Conservation (phyloP, 208 protist species). For the Perkinsela sp. region DNA sequence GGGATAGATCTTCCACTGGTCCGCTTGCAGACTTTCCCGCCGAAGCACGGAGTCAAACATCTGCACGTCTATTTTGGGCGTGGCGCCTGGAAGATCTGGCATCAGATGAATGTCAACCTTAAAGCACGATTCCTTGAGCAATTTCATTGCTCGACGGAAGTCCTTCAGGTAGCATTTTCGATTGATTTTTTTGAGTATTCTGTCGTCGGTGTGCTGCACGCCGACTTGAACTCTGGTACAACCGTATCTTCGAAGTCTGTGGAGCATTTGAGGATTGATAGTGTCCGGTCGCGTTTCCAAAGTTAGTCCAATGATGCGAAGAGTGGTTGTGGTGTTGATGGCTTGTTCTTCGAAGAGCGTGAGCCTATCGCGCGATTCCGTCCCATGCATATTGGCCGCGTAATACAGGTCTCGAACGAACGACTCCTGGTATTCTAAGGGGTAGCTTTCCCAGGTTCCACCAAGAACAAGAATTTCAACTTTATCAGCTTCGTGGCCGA, state of each 20-base stretch:
- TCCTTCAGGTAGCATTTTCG: slow-evolving; percentile 76
- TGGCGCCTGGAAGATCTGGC: slow-evolving; percentile 89
- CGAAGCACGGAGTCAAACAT: slow-evolving; percentile 80
- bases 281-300: slow-evolving; percentile 95
- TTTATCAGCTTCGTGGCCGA: slow-evolving; percentile 66
- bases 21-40: slow-evolving; percentile 75
- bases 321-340: slow-evolving; percentile 61
- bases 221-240: slow-evolving; percentile 95
- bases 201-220: slow-evolving; percentile 89
- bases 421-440: slow-evolving; percentile 57
- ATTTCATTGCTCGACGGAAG: slow-evolving; percentile 66
- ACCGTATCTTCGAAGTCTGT: slow-evolving; percentile 55
- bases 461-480: slow-evolving; percentile 97
- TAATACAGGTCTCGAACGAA: slow-evolving; percentile 64
- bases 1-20: slow-evolving; percentile 96
- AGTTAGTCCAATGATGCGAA: slow-evolving; percentile 92
- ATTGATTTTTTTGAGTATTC: slow-evolving; percentile 66
- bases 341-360: slow-evolving; percentile 44
- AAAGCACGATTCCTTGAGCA: slow-evolving; percentile 86
- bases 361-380: slow-evolving; percentile 14
- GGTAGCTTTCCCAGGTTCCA: slow-evolving; percentile 94
- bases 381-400: slow-evolving; percentile 43
- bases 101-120: slow-evolving; percentile 98
- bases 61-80: slow-evolving; percentile 63
- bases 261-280: slow-evolving; percentile 66